Percentiles rank a stretch among this genome's conserved stretches.
Evolutionary conservation across 371 early-diverging fungal species (phyloP).

Genomic region (Rhizopus sp.): DNA sequence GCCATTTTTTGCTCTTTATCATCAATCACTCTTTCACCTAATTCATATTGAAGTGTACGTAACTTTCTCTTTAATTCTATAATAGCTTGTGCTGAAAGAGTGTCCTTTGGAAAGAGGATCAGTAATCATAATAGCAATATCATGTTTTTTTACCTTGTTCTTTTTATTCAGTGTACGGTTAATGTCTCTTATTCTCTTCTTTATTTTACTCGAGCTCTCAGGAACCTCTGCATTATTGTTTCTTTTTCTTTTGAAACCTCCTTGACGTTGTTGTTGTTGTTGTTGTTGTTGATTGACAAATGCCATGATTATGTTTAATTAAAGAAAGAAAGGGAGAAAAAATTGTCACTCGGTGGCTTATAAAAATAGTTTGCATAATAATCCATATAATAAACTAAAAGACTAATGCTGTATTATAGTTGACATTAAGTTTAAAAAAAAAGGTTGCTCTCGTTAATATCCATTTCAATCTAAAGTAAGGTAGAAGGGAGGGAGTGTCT

Average conservation of each 20-base stretch:
- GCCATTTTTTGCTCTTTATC: constrained; percentile 31
- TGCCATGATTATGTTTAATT: no score
- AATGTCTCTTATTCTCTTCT: constrained; percentile 38
- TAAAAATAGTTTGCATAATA: no score
- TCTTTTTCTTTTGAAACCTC: constrained; percentile 7
- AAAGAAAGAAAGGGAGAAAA: no score
- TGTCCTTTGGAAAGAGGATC: constrained; percentile 1
- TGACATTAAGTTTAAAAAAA: no score
- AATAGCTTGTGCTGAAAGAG: constrained; percentile 23
- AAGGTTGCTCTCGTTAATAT: no score
- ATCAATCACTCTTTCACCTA: constrained; percentile 38
- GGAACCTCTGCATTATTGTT: constrained; percentile 11
- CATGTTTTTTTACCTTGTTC: constrained; percentile 11
- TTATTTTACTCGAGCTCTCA: constrained; percentile 26
- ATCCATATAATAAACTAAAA: no score
- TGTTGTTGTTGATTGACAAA: no score
- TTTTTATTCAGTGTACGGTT: constrained; percentile 19
- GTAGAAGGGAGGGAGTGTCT: no score
- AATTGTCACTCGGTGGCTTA: no score
- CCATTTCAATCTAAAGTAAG: no score
- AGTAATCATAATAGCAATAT: background rate
- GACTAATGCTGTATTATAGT: no score
- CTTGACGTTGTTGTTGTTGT: background rate
- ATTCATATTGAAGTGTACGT: constrained; percentile 34
- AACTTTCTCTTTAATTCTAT: constrained; percentile 33